A percentile compares a stretch with the other conserved stretches of the same genome.
phyloP scores from a whole-genome alignment of 2,329 filamentous ascomycete species.

The Colletotrichum aenigma region DNA sequence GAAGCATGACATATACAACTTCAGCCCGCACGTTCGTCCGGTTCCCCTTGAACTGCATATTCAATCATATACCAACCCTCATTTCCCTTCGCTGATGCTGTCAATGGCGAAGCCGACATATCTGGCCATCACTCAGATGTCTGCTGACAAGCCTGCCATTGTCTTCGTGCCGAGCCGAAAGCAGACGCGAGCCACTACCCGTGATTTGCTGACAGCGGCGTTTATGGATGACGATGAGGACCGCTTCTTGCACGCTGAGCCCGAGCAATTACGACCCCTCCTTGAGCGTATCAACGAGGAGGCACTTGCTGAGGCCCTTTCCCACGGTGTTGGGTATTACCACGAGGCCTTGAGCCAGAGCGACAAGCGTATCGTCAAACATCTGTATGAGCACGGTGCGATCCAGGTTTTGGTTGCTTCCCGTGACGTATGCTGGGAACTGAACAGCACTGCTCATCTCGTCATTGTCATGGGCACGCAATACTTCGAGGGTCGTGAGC shows the following conservation, averaged over 20 bases:
- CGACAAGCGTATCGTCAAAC: constrained; percentile 92
- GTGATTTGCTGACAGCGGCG: constrained; percentile 87
- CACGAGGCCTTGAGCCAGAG: constrained; percentile 89
- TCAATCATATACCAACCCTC: constrained; percentile 93
- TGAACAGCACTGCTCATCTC: constrained; percentile 85
- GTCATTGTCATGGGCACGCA: constrained; percentile 98
- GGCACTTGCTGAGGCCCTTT: constrained; percentile 84
- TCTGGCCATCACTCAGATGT: constrained; percentile 84
- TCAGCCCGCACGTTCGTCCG: constrained; percentile 88
- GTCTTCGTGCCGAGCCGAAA: constrained; percentile 94
- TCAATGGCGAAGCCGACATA: constrained; percentile 98
- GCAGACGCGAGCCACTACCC: constrained; percentile 85
- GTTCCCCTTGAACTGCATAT: constrained; percentile 92
- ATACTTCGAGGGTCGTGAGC: constrained; percentile 94
- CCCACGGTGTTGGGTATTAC: constrained; percentile 95
- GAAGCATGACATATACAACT: constrained; percentile 99
- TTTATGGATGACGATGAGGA: constrained; percentile 91
- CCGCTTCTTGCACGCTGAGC: constrained; percentile 85
- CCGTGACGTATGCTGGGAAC: constrained; percentile 94
- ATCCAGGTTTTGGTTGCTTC: constrained; percentile 81
- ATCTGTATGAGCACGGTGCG: constrained; percentile 87
- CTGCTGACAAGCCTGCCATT: constrained; percentile 86
- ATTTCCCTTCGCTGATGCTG: constrained; percentile 97
- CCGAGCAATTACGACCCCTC: constrained; percentile 81
- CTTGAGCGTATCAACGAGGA: constrained; percentile 85